Evolutionary conservation across 2,329 filamentous ascomycete genomes (phyloP), one percentile per base, ranked within the genome.

Genomic region (Pseudogymnoascus sp.): DNA sequence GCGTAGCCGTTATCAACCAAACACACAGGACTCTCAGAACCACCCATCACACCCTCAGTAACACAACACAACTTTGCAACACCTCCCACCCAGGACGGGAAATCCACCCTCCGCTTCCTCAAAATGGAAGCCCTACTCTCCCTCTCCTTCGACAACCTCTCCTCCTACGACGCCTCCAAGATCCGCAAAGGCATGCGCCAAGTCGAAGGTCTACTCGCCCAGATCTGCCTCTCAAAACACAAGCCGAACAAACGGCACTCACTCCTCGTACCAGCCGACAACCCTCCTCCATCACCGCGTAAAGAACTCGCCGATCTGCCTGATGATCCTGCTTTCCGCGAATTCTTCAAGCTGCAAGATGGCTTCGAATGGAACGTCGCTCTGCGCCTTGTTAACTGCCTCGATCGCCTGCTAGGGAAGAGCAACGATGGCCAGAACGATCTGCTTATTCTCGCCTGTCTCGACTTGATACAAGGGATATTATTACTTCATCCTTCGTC

Each of bases 301-400:
- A 92, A 90, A 76, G 80, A 82, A 12, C 81, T 96, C 60, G 78
- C 79, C 21, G 87, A 91, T 63, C 78, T 97, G 66, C 83, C 84
- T 60, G 84, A 88, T 67, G 95, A 97, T 75, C 91, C 90, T 18
- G 93, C 93, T 18, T 97, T 97, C 74, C 82, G 91, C 68, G 92
- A 97, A 76, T 97, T 97, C 79, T 97, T 96, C 80, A 91, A 96
- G 75, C 76, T 97, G 68, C 95, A 99, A 75, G 93, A 97, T 73
- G 91, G 93, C 2, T 99, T 99, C 73, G 91, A 97, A 78, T 97
- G 92, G 90, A 99, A 99, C 78, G 91, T 97, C 63, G 88, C 91
- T 12, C 87, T 91, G 77, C 87, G 92, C 65, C 82, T 97, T 65
- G 88, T 96, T 66, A 86, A 88, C 62, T 96, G 91, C 63, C 84